Evolutionary conservation across 2,329 filamentous ascomycete species (phyloP).

Genomic region (Fusarium poae): DNA sequence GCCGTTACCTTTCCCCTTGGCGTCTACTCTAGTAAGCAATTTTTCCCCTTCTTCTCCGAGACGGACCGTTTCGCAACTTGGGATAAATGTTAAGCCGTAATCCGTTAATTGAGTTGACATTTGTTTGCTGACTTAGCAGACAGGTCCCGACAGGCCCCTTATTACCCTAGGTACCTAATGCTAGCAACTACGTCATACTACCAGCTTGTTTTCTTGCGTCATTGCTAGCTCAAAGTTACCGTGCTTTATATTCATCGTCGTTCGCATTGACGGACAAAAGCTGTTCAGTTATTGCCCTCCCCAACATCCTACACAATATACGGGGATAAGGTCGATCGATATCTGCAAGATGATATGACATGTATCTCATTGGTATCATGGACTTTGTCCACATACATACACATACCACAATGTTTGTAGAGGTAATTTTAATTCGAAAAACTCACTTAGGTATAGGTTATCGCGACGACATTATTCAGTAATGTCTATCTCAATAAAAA

Average conservation of each 20-base stretch:
- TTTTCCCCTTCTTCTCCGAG: conserved; percentile 6
- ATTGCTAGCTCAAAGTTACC: conserved; percentile 23
- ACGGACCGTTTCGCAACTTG: not conserved
- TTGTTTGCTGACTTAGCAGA: conserved; percentile 18
- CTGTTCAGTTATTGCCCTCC: not conserved
- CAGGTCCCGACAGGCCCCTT: too few relatives aligned
- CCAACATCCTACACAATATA: not conserved
- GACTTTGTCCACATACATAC: not conserved
- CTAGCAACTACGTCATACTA: conserved; percentile 31
- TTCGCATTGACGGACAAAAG: conserved; percentile 2
- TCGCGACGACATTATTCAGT: conserved; percentile 2
- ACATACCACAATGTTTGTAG: not conserved
- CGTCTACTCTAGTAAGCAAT: conserved; percentile 8
- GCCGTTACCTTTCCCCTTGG: conserved; percentile 19
- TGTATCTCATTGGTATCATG: not conserved
- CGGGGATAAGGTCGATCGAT: not conserved
- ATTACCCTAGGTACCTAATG: too few relatives aligned
- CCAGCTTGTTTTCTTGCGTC: conserved; percentile 21
- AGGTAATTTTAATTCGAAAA: not conserved
- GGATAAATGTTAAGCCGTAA: conserved; percentile 30
- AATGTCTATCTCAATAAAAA: not conserved
- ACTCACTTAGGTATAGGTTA: conserved; percentile 16
- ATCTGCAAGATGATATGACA: not conserved
- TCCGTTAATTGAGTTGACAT: not conserved
- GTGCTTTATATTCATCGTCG: conserved; percentile 3